phyloP scores from a whole-genome alignment of 768 basidiomycete genomes.

The Multifurca ochricompacta region DNA sequence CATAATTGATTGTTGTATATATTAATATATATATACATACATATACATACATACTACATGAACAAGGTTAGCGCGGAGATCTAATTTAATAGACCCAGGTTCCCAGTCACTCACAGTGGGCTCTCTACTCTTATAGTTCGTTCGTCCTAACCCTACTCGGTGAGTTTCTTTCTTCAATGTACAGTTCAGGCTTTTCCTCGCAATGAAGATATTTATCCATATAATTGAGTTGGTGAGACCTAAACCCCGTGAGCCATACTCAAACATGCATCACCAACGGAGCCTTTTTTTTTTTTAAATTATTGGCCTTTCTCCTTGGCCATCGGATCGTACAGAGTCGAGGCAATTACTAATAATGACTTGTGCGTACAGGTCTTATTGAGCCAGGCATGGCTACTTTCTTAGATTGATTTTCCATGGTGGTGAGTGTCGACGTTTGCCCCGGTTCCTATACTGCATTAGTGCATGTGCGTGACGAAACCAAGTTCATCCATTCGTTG shows the following conservation, averaged over 20 bases:
- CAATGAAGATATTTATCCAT: constrained; percentile 23
- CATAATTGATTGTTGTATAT: too few relatives aligned
- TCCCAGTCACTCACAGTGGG: too few relatives aligned
- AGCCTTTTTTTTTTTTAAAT: constrained; percentile 3
- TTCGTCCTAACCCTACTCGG: neutral
- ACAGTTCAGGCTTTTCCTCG: neutral
- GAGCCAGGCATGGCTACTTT: too few relatives aligned
- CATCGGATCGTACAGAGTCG: neutral
- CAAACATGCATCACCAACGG: constrained; percentile 25
- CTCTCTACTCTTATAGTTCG: too few relatives aligned
- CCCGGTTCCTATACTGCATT: neutral
- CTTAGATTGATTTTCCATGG: too few relatives aligned
- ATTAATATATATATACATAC: too few relatives aligned
- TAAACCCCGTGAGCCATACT: constrained; percentile 20
- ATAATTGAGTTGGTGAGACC: constrained; percentile 21
- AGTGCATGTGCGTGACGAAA: constrained; percentile 15
- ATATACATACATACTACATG: too few relatives aligned
- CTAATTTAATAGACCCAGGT: neutral
- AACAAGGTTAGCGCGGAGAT: constrained; percentile 13
- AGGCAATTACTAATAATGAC: neutral
- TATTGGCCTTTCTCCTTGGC: neutral
- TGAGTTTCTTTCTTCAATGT: constrained; percentile 5
- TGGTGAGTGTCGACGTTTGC: neutral
- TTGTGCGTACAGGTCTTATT: too few relatives aligned
- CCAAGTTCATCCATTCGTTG: constrained; percentile 24